These are phyloP conservation scores for Prunus mume DNA, from an alignment of 306 rosid species.

Conservation along the genomic window DNA sequence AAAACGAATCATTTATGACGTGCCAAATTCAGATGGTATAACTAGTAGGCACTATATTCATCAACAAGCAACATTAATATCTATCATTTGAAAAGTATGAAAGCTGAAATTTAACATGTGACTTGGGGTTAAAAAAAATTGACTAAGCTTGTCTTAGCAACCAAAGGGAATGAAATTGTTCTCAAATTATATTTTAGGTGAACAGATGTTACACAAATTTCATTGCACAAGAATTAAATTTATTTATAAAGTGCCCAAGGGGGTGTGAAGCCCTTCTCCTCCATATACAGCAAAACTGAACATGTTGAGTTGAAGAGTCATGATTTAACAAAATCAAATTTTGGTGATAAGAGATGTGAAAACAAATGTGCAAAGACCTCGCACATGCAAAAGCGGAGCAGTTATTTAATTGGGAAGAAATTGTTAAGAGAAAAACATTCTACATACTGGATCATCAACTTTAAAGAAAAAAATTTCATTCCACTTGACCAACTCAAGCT, in stretches of 20 bases:
- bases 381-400: not conserved
- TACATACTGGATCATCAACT: slow-evolving; percentile 78
- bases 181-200: not conserved
- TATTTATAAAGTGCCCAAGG: not conserved
- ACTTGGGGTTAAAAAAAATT: not conserved
- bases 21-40: not conserved
- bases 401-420: not conserved
- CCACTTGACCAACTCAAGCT: slow-evolving; percentile 77
- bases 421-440: not conserved
- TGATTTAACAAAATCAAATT: not conserved
- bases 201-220: not conserved
- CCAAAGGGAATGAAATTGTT: not conserved
- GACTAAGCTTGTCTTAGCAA: not conserved
- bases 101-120: not conserved
- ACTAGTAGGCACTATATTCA: not conserved
- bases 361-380: not conserved
- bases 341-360: not conserved
- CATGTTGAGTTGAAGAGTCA: not conserved
- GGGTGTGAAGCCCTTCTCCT: not conserved
- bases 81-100: not conserved
- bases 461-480: slow-evolving; percentile 93
- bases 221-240: not conserved
- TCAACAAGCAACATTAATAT: not conserved
- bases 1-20: not conserved
- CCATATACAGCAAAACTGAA: no score